Base-by-base conservation (phyloP, 371 early-diverging fungal species). In the Catenaria anguillulae region DNA sequence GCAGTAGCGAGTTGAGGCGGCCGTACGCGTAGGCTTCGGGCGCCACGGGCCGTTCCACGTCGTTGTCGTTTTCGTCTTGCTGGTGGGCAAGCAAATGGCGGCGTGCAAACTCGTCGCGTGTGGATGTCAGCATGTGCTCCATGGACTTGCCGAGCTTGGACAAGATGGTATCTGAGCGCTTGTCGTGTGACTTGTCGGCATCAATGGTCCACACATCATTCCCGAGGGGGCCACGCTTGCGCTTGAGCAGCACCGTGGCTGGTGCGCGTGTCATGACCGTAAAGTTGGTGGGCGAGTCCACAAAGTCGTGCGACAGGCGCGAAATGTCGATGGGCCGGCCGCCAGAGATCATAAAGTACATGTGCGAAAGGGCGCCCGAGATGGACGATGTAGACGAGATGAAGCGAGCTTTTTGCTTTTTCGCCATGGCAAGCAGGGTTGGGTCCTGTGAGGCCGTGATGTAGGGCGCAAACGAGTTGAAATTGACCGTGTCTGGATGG, bases 341-440 rank as follows among this genome's bases (percentile, higher is more conserved):
- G 15, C 76, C 77, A 2, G 92, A 82, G 33, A 93, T 71, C 24
- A 79, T 63, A 67, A 86, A 87, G 63, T 89, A 88, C 52, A 92
- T 67, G 33, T 92, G 88, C 0, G 91, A 81, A 5, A 96, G 71
- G 0, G 79, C 66, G 4, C 79, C 68, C 15, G 92, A 86, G 64
- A 89, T 83, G 2, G 93, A 92, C 10, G 93, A 93, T 4, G 97
- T 96, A 4, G 94, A 92, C 1, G 89, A 86, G 29, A 84, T 75
- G 71, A 85, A 93, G 34, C 68, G 76, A 60, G 71, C 70, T 0
- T 73, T 66, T 40, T 74, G 66, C 1, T 64, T 35, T 19, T 64
- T 68, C 0, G 87, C 82, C 61, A 83, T 60, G 2, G 72, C 60
- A 8, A 70, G 60, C 3, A 87, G 68, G 4, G 52, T 67, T 83